Conservation (phyloP, 202 grass and related monocot genomes). For the Digitaria exilis region DNA sequence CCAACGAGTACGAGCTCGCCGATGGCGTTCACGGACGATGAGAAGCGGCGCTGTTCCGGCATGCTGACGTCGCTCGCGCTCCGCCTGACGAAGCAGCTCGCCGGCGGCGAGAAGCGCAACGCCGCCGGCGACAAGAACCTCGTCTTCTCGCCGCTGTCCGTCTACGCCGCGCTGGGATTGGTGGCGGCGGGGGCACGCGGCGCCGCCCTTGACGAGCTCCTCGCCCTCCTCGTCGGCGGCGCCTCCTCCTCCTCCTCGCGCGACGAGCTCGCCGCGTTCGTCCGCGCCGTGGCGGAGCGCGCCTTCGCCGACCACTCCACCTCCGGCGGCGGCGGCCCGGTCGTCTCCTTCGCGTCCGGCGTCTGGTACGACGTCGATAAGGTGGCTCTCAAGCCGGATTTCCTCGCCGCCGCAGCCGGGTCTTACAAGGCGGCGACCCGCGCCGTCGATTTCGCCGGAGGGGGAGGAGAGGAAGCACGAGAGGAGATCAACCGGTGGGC, state of each 20-base stretch:
- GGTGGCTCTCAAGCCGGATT: background rate
- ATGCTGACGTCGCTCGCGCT: slow-evolving; percentile 8
- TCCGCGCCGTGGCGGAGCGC: background rate
- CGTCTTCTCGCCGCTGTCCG: slow-evolving; percentile 9
- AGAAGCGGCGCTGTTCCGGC: background rate
- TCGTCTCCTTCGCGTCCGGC: background rate
- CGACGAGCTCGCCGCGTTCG: slow-evolving; percentile 4
- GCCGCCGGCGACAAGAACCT: background rate
- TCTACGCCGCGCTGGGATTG: background rate
- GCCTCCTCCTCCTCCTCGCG: too few relatives aligned
- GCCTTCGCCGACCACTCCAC: background rate
- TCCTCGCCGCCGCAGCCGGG: background rate
- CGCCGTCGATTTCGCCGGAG: background rate
- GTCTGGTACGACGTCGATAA: background rate
- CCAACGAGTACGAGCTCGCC: too few relatives aligned
- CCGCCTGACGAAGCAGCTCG: background rate
- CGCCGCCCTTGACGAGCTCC: background rate
- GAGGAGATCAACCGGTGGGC: slow-evolving; percentile 23
- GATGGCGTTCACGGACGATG: too few relatives aligned
- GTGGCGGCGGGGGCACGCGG: background rate
- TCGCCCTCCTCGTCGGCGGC: slow-evolving; percentile 5
- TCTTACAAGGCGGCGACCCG: background rate
- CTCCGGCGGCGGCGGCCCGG: background rate
- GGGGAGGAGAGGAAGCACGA: background rate
- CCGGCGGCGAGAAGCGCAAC: background rate